Conservation (phyloP, 345 rosid genomes). For the Eucalyptus dawsonii region DNA sequence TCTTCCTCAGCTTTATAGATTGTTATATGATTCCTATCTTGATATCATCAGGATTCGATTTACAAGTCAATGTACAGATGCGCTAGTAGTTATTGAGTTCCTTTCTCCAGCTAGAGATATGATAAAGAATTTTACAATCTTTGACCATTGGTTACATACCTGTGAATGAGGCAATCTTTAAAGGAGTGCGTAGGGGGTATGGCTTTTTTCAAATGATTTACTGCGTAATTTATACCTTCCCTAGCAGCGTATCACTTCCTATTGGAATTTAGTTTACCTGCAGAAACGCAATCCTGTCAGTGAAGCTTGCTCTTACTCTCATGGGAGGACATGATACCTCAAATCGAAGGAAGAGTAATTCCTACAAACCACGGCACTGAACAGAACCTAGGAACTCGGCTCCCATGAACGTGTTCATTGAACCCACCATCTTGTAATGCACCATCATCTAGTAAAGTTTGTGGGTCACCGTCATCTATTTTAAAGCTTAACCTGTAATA, state of each 20-base stretch:
- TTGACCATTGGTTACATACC: neutral
- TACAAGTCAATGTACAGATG: neutral
- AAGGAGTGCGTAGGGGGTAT: neutral
- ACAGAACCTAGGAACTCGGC: neutral
- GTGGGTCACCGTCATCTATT: neutral
- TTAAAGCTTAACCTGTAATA: neutral
- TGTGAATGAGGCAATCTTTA: neutral
- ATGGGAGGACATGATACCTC: neutral
- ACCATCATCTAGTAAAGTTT: neutral
- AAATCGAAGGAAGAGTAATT: neutral
- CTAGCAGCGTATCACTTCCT: neutral
- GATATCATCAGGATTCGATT: neutral
- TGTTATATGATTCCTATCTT: neutral
- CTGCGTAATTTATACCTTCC: neutral
- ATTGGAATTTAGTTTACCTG: neutral
- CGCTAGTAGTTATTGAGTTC: neutral
- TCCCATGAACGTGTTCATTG: neutral
- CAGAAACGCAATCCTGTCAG: neutral
- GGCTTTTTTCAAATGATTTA: neutral
- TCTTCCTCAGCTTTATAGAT: slow-evolving; percentile 33
- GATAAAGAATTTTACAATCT: neutral
- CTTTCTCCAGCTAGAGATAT: neutral
- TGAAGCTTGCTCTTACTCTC: neutral
- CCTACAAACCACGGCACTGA: neutral
- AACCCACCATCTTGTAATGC: neutral